Evolutionary conservation across 2,329 filamentous ascomycete genomes (phyloP), one percentile per base, ranked within the genome.

Genomic region (Talaromyces islandicus): DNA sequence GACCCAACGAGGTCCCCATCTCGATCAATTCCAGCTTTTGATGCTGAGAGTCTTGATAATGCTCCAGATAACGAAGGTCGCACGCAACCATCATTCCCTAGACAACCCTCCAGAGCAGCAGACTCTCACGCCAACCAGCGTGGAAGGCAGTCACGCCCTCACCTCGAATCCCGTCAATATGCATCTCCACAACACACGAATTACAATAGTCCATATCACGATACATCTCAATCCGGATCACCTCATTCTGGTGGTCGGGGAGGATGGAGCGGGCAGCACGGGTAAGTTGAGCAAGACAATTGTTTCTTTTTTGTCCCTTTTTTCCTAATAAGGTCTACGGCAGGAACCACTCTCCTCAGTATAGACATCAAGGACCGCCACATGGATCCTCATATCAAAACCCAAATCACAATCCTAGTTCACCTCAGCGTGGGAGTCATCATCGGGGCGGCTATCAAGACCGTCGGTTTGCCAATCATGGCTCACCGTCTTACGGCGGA

Each of bases 281-380:
- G 79, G 83, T 85, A 76, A 74, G 78, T 73, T 50, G 7, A 35
- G n/a, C 24, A 27, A 30, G 19, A n/a, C 19, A 11, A 9, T 19
- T 35, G n/a, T 19, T 38, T 52, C n/a, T 35, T 12, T n/a, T n/a
- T 27, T 27, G 7, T 11, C 11, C 29, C 19, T 21, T 7, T 30
- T 14, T 32, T 32, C 55, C 43, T 53, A n/a, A 51, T 77, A 75
- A 62, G 79, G 78, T 64, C 69, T 73, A 62, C 75, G 77, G 30
- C n/a, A 54, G 57, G 64, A 87, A 84, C 30, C 87, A 87, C 73
- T 88, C 87, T 50, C 80, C 83, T 21, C 81, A 86, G 30, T 87
- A 88, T 68, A 77, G 83, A 48, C 82, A 82, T 21, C 78, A 82
- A 50, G 80, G 75, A 60, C 82, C 78, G 7, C 80, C 84, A 5